Conservation (phyloP, 257 asterid species). For the Rhazya stricta region DNA sequence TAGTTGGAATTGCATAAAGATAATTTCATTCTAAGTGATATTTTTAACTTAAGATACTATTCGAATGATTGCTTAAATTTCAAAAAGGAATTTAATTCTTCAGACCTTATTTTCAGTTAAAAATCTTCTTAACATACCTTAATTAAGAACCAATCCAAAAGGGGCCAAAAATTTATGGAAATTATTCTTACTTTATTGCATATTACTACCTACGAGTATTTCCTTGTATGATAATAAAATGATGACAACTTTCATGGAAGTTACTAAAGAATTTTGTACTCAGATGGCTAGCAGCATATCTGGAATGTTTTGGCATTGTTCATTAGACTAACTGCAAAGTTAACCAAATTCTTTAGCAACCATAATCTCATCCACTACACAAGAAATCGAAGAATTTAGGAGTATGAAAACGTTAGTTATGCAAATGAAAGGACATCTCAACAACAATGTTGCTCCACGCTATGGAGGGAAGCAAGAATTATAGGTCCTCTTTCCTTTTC, state of each 20-base stretch:
- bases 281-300: neutral
- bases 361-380: conserved; percentile 9
- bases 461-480: conserved; percentile 22
- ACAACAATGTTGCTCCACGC: conserved; percentile 28
- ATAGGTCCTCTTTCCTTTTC: conserved; percentile 68
- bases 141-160: too few species aligned
- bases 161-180: too few species aligned
- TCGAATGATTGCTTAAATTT: too few species aligned
- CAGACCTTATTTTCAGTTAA: too few species aligned
- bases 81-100: too few species aligned
- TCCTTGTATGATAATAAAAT: neutral
- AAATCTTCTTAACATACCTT: too few species aligned
- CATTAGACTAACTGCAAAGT: neutral
- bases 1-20: too few species aligned
- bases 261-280: too few species aligned
- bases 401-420: conserved; percentile 8
- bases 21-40: too few species aligned
- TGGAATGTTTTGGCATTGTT: neutral
- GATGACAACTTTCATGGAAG: neutral
- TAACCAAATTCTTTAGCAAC: neutral
- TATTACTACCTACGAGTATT: too few species aligned
- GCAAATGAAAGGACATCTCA: conserved; percentile 45
- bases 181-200: too few species aligned
- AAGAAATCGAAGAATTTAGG: conserved; percentile 18
- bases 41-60: too few species aligned